phyloP scores from a whole-genome alignment of 345 rosid species.

The Tarenaya hassleriana region DNA sequence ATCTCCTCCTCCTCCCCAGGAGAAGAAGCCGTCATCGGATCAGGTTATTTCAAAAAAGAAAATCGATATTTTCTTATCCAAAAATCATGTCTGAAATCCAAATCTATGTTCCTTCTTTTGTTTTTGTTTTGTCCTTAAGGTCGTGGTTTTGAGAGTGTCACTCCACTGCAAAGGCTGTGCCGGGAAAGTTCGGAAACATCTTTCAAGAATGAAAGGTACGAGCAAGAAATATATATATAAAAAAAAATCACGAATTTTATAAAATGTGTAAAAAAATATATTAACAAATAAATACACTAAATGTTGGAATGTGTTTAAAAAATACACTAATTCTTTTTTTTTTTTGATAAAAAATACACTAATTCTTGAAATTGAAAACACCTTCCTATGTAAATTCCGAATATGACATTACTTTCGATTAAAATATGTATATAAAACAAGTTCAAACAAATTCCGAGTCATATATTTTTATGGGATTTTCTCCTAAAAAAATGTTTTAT shows the following conservation, averaged over 20 bases:
- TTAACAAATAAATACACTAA: too few species aligned
- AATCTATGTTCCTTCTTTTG: neutral
- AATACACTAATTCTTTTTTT: too few species aligned
- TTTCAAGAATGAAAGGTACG: slow-evolving; percentile 81
- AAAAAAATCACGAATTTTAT: too few species aligned
- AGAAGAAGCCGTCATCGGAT: slow-evolving; percentile 19
- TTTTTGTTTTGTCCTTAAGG: slow-evolving; percentile 52
- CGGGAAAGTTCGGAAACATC: slow-evolving; percentile 83
- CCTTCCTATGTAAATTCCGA: too few species aligned
- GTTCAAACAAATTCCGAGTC: neutral
- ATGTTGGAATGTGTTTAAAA: too few species aligned
- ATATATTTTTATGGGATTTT: neutral
- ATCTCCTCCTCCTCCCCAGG: slow-evolving; percentile 37
- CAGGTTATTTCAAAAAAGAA: too few species aligned
- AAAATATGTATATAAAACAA: too few species aligned
- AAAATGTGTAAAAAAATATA: too few species aligned
- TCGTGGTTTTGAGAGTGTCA: slow-evolving; percentile 86
- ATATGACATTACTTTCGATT: too few species aligned
- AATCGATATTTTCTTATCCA: neutral
- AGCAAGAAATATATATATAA: too few species aligned
- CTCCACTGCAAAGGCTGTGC: slow-evolving; percentile 92
- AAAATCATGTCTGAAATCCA: neutral
- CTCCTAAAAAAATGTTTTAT: neutral
- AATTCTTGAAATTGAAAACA: too few species aligned
- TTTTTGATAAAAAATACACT: too few species aligned